Percentiles rank a stretch among this genome's conserved stretches.
These are phyloP conservation scores for Quercus suber DNA, from an alignment of 306 rosid species.

Conservation along the genomic window DNA sequence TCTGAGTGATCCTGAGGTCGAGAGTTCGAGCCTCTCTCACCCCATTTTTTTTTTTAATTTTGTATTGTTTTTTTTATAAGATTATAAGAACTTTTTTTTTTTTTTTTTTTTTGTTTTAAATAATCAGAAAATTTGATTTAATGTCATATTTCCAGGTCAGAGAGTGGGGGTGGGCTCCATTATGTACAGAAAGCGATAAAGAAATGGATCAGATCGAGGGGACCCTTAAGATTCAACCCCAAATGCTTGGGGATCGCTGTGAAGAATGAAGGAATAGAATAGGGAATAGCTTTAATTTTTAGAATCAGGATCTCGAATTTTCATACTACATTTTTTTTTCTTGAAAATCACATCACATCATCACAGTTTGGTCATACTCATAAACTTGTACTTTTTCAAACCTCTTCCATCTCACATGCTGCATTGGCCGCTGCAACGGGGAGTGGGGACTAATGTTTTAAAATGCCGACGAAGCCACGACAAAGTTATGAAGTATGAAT, in stretches of 20 bases:
- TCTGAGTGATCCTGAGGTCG: slow-evolving; percentile 39
- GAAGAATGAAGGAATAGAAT: neutral
- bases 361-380: neutral
- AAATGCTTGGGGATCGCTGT: neutral
- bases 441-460: neutral
- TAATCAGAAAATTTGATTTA: neutral
- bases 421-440: neutral
- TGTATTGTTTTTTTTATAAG: too few relatives aligned
- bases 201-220: neutral
- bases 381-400: neutral
- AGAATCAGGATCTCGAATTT: slow-evolving; percentile 23
- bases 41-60: neutral
- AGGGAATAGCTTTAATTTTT: neutral
- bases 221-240: neutral
- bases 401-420: neutral
- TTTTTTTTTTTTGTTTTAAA: neutral
- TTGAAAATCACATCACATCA: slow-evolving; percentile 21
- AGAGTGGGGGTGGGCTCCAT: neutral
- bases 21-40: slow-evolving; percentile 47
- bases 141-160: neutral
- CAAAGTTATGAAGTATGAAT: too few relatives aligned
- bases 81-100: neutral
- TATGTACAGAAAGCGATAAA: neutral
- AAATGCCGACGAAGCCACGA: too few relatives aligned
- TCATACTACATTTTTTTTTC: neutral